These are phyloP conservation scores for Adansonia digitata DNA, from an alignment of 345 rosid species.

Conservation along the genomic window DNA sequence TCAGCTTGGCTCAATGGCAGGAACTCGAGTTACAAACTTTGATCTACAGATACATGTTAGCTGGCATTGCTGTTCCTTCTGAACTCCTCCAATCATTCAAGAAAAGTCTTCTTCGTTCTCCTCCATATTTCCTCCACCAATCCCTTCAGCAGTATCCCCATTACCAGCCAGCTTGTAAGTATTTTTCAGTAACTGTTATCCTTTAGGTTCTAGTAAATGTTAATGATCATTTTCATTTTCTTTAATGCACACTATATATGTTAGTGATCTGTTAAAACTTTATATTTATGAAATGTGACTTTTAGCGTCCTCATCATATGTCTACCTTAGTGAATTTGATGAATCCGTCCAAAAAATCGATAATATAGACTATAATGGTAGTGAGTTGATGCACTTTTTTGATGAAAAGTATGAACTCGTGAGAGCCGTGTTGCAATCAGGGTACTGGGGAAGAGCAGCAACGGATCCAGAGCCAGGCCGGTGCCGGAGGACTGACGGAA, in stretches of 20 bases:
- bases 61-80: conserved; percentile 86
- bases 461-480: conserved; percentile 99
- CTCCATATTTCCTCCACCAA: conserved; percentile 57
- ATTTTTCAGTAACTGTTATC: background rate
- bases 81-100: conserved; percentile 84
- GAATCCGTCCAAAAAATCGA: background rate
- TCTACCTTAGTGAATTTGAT: background rate
- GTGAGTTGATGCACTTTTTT: too few species aligned
- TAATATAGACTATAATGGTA: background rate
- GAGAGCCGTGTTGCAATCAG: conserved; percentile 43
- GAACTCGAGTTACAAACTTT: conserved; percentile 92
- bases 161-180: conserved; percentile 77
- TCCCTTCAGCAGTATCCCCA: conserved; percentile 50
- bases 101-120: conserved; percentile 66
- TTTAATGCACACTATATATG: too few species aligned
- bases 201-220: background rate
- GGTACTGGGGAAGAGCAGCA: conserved; percentile 80
- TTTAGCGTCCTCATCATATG: too few species aligned
- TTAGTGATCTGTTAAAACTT: too few species aligned
- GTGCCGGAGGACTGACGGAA: conserved; percentile 96
- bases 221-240: background rate
- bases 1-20: conserved; percentile 87
- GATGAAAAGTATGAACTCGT: background rate
- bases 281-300: background rate
- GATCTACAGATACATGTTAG: conserved; percentile 90